Percentiles rank a stretch among this genome's conserved stretches.
phyloP scores from a whole-genome alignment of 1,284 basidiomycete species.

The Marasmius fiardii region DNA sequence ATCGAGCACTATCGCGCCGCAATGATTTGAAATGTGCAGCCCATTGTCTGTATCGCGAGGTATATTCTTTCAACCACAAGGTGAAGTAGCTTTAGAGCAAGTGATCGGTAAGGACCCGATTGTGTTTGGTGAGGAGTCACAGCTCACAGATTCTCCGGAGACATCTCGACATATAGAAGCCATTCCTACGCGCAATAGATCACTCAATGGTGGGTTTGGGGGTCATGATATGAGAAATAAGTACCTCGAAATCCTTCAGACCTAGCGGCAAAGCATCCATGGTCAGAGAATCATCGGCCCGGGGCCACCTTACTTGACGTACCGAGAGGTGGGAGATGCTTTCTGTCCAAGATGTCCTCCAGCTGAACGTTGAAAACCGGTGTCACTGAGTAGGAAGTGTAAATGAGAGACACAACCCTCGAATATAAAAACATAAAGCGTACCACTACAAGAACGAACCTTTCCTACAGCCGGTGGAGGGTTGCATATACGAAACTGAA shows the following conservation, averaged over 20 bases:
- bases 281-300: constrained; percentile 4
- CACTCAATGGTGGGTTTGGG: not conserved
- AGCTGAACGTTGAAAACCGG: constrained; percentile 58
- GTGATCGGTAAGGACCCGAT: constrained; percentile 3
- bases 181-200: constrained; percentile 46
- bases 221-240: not conserved
- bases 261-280: constrained; percentile 27
- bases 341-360: constrained; percentile 66
- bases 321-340: constrained; percentile 70
- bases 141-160: constrained; percentile 67
- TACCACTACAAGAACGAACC: constrained; percentile 57
- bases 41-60: constrained; percentile 58
- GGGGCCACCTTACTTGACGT: constrained; percentile 33
- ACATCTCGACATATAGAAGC: constrained; percentile 68
- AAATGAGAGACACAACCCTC: constrained; percentile 3
- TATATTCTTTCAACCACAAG: constrained; percentile 72
- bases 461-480: constrained; percentile 66
- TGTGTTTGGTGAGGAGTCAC: not conserved
- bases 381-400: constrained; percentile 35
- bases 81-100: constrained; percentile 55
- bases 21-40: constrained; percentile 38
- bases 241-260: constrained; percentile 70
- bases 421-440: constrained; percentile 13
- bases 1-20: constrained; percentile 26
- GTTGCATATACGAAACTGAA: constrained; percentile 58